phyloP scores from a whole-genome alignment of 176 grass and related monocot genomes.

The Aegilops speltoides region DNA sequence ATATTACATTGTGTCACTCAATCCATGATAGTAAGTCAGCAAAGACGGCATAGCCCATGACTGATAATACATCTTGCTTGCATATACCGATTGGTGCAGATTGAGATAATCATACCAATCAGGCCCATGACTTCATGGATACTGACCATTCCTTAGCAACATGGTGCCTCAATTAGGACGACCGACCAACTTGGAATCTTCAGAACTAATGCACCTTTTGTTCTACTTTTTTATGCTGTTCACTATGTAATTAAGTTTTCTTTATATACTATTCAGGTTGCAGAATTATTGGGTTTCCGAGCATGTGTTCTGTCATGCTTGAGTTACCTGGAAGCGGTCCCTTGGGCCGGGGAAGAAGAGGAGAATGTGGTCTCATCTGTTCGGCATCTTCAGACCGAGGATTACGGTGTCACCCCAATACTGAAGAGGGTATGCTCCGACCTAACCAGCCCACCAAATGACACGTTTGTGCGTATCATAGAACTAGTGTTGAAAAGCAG shows the following conservation, averaged over 20 bases:
- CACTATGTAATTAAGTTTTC: background rate
- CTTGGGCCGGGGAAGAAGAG: conserved; percentile 95
- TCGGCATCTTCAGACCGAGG: conserved; percentile 62
- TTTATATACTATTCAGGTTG: conserved; percentile 52
- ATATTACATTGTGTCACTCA: conserved; percentile 23
- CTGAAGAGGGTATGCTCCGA: conserved; percentile 79
- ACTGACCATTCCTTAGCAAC: conserved; percentile 10
- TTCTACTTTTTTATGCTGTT: conserved; percentile 5
- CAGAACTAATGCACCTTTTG: background rate
- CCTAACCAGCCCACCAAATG: conserved; percentile 52
- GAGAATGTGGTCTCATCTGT: conserved; percentile 74
- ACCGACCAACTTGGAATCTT: background rate
- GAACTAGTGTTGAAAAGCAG: conserved; percentile 82
- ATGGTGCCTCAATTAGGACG: conserved; percentile 18
- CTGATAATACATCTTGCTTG: conserved; percentile 22
- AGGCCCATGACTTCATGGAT: conserved; percentile 24
- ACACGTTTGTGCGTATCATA: conserved; percentile 72
- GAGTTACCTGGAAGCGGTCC: conserved; percentile 83
- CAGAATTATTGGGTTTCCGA: conserved; percentile 74
- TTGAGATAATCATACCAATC: conserved; percentile 31
- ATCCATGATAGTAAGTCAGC: conserved; percentile 29
- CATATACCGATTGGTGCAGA: conserved; percentile 11
- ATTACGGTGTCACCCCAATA: conserved; percentile 70
- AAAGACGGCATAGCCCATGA: conserved; percentile 23
- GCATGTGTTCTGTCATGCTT: conserved; percentile 79